Conservation (phyloP, 2,329 filamentous ascomycete genomes). For the Amylocarpus encephaloides region DNA sequence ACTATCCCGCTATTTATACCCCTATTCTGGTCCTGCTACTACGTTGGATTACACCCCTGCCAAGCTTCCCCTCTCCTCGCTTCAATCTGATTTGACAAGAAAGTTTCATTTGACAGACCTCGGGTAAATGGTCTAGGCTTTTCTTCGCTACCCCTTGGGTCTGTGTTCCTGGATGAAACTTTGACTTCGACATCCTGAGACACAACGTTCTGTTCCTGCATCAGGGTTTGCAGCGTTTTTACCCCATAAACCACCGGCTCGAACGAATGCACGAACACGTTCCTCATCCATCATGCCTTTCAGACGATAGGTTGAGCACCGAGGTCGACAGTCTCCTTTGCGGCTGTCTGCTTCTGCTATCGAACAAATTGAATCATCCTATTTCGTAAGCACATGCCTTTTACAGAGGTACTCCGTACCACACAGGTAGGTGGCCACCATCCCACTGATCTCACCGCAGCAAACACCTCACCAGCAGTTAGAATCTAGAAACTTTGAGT, state of each 20-base stretch:
- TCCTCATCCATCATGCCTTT: background rate
- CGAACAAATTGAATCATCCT: too few species aligned
- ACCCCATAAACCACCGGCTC: background rate
- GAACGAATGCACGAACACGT: background rate
- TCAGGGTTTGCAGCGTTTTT: background rate
- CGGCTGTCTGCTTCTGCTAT: too few species aligned
- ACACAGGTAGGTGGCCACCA: too few species aligned
- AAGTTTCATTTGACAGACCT: background rate
- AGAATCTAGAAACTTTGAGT: too few species aligned
- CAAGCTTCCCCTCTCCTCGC: background rate
- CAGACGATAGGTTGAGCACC: too few species aligned
- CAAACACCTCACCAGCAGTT: too few species aligned
- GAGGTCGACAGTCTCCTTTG: too few species aligned
- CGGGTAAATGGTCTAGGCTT: slow-evolving; percentile 1
- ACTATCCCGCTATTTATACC: too few species aligned
- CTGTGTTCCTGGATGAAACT: background rate
- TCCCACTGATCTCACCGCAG: too few species aligned
- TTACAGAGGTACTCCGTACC: too few species aligned
- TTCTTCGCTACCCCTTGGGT: background rate
- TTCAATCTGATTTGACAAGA: background rate
- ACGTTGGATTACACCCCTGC: background rate
- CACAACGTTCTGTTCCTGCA: background rate
- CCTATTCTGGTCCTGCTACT: background rate
- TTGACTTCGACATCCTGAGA: background rate
- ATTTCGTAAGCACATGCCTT: too few species aligned